Base-by-base conservation (phyloP, 768 basidiomycete species). In the Podaxis carcinomalis region DNA sequence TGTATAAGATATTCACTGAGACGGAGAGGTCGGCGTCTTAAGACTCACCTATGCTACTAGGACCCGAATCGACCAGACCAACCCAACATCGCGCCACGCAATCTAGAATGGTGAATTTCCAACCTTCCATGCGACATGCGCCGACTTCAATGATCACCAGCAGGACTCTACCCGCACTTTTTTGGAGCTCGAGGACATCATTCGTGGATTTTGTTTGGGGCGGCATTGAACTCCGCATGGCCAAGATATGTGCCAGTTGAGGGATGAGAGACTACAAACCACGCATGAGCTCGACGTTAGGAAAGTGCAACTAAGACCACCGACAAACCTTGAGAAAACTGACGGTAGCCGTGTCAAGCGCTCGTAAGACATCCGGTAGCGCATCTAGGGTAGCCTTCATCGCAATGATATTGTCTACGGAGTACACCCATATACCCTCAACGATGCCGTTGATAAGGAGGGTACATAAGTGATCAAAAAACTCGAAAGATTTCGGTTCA, bases 401-500 rank as follows among this genome's bases (percentile, higher is more conserved):
- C 5, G 81, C 80, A 1, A 77, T 80, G 4, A 76, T 75, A 46
- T 86, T 88, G 21, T 82, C 76, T 55, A 82, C 84, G 0, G 85
- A 80, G 65, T 92, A 92, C 32, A 86, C 68, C 88, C 92, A 92
- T 4, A 92, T 77, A 19, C 81, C 82, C 14, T 86, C 83, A 25
- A 94, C 86, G 63, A 94, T 80, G 4, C 85, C 82, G 25, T 89
- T 85, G 19, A 88, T 88, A 3, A 92, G 74, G n/a, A 93, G 74
- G 7, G 74, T 76, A 51, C 86, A 87, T 14, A 92, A 76, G 61
- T 86, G 81, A 54, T 87, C 81, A 68, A 91, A 93, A 16, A 84
- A 81, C 16, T 80, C 70, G 46, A 68, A 63, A n/a, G 64, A 63
- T 2, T 62, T 64, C 25, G 72, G 69, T 3, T 77, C 67, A 0